Evolutionary conservation across 495 filamentous ascomycete genomes (phyloP), one percentile per base, ranked within the genome.

Genomic region (Penicillium ochrochloron): DNA sequence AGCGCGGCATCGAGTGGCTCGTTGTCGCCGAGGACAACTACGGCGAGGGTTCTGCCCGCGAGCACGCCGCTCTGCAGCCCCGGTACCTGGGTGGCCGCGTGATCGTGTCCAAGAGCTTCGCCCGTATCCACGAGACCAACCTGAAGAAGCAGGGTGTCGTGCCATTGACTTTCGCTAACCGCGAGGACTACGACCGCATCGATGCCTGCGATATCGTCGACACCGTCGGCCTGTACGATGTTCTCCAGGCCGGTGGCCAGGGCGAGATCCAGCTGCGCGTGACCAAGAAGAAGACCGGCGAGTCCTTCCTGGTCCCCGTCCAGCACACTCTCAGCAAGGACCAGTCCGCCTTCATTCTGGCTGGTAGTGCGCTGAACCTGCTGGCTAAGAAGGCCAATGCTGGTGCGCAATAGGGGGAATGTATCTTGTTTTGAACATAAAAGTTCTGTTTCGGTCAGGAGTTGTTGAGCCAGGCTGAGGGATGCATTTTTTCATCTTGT

Each of bases 121-220:
- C 95, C 3, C 85, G 95, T 48, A 99, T 99, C 76, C 95, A 99
- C 80, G 96, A 99, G 84, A 97, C 95, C 19, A 99, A 99, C 78
- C 80, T 99, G 34, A 99, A 99, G 88, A 98, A 99, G 83, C 95
- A 99, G 82, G 95, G 95, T 62, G 90, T 99, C 17, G 93, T 97
- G 23, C 95, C 95, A 0, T 78, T 99, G 64, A 96, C 91, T 0
- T 97, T 99, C 70, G 91, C 79, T 2, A 83, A 95, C 71, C 90
- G 91, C 71, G 80, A 78, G n/a, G 96, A 98, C 73, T 99, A 99
- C 73, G 92, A 94, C 64, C 76, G 77, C 57, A 88, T 99, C 52
- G 79, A 83, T 37, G 92, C 92, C 1, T 91, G 92, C 65, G 95
- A 99, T 73, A 80, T 87, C 59, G 92, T 97, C 34, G 80, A 77